Conservation (phyloP, 2,329 filamentous ascomycete species). For the Sarocladiaceae sp. region DNA sequence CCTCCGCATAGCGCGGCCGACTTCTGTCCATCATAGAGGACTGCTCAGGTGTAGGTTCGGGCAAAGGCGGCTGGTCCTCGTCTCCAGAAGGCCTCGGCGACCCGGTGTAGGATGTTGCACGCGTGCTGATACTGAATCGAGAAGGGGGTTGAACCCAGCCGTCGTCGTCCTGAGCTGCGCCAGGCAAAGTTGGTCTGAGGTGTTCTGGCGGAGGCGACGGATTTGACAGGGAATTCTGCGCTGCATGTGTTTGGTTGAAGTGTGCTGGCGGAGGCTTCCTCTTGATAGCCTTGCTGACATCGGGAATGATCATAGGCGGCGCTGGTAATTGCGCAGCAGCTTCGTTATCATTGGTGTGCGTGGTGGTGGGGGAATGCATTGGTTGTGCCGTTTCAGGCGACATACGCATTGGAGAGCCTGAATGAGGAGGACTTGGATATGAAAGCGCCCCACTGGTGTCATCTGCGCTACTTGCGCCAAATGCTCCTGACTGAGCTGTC, state of each 20-base stretch:
- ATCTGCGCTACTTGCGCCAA: slow-evolving; percentile 9
- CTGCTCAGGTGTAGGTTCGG: slow-evolving; percentile 14
- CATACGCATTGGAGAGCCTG: slow-evolving; percentile 16
- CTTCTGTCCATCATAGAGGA: slow-evolving; percentile 25
- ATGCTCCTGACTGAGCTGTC: slow-evolving; percentile 12
- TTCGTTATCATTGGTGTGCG: slow-evolving; percentile 8
- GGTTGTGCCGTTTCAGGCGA: slow-evolving; percentile 15
- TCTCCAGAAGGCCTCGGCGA: slow-evolving; percentile 20
- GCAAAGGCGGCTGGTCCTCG: slow-evolving; percentile 19
- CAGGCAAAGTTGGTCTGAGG: slow-evolving; percentile 15
- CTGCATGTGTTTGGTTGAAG: slow-evolving; percentile 7
- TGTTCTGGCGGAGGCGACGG: neutral
- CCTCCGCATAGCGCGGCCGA: slow-evolving; percentile 15
- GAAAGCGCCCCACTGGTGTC: slow-evolving; percentile 19
- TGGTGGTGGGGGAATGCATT: slow-evolving; percentile 13
- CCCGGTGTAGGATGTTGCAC: slow-evolving; percentile 39
- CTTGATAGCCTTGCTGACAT: slow-evolving; percentile 33
- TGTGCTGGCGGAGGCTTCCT: slow-evolving; percentile 37
- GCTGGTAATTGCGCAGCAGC: slow-evolving; percentile 9
- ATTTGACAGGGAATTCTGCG: neutral
- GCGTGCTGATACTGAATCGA: slow-evolving; percentile 59
- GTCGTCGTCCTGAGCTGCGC: slow-evolving; percentile 17
- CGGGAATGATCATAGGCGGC: slow-evolving; percentile 17
- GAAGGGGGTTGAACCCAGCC: slow-evolving; percentile 48
- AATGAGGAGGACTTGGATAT: slow-evolving; percentile 28